Base-by-base conservation (phyloP, 306 rosid species). In the Herpetospermum pedunculosum region DNA sequence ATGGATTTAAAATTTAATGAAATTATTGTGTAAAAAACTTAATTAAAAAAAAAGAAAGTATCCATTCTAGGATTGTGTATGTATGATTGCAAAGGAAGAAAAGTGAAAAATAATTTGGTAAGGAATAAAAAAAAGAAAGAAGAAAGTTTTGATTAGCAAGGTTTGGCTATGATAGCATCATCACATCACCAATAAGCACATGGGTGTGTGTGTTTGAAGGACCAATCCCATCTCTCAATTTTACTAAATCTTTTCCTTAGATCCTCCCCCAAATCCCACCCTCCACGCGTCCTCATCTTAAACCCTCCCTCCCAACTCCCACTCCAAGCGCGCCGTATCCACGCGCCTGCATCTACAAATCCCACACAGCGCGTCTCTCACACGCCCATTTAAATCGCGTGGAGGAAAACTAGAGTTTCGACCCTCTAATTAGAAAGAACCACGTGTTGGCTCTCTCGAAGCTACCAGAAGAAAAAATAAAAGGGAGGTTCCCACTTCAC, bases 211-310 rank as follows among this genome's bases (percentile, higher is more conserved):
- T 25, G 14, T 44, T 35, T 25, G 37, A 69, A 69, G 37, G 55
- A 69, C 73, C 73, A 69, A 69, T 69, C 54, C 53, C 38, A 69
- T 69, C 73, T 44, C 49, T 69, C 40, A 14, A 44, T 69, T 69
- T 69, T 72, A 46, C 53, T 64, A 83, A 74, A 79, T 79, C 83
- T 79, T 73, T 54, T 60, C 43, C 35, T 12, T 73, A 81, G 83
- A 83, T 83, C 75, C 75, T 41, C 79, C 9, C 21, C 23, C 41
- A 46, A 29, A 70, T 74, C 62, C 2, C 11, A 64, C 78, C 82
- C 71, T 63, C 82, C 82, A 79, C 82, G 82, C 78, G 82, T 79
- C 78, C 75, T 41, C 30, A 71, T 32, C 59, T n/a, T n/a, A n/a
- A n/a, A n/a, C n/a, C n/a, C n/a, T n/a, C n/a, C n/a, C n/a, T 35